These are phyloP conservation scores for Debaryomycetaceae sp. DNA, from an alignment of 1,139 yeast genomes.

Conservation along the genomic window DNA sequence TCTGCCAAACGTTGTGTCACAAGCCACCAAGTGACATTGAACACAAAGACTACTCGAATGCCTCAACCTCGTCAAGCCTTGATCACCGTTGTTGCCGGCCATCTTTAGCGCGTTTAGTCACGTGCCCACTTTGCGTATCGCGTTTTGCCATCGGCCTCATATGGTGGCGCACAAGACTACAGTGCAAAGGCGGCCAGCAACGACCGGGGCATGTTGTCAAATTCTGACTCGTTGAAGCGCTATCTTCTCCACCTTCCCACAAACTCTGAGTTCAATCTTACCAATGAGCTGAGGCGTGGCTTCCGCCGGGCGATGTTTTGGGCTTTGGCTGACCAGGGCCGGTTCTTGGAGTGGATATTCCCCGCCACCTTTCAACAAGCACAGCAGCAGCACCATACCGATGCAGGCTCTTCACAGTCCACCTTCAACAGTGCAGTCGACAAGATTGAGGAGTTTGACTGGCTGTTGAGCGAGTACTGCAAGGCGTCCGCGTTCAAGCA, in stretches of 20 bases:
- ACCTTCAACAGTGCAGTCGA: constrained; percentile 2
- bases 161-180: too few species aligned
- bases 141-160: too few species aligned
- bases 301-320: constrained; percentile 49
- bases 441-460: constrained; percentile 20
- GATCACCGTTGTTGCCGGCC: too few species aligned
- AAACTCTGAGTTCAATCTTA: constrained; percentile 31
- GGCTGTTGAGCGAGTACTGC: constrained; percentile 33
- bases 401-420: background rate
- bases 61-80: too few species aligned
- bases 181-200: too few species aligned
- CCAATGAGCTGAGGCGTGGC: constrained; percentile 28
- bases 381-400: constrained; percentile 1
- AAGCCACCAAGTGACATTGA: too few species aligned
- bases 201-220: constrained; percentile 8
- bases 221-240: constrained; percentile 14
- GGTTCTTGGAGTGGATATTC: constrained; percentile 46
- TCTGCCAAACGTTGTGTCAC: too few species aligned
- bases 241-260: constrained; percentile 33
- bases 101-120: too few species aligned
- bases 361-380: constrained; percentile 26
- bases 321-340: constrained; percentile 49
- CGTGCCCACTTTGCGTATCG: too few species aligned
- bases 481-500: constrained; percentile 11
- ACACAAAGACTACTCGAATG: too few species aligned